A percentile compares a stretch with the other conserved stretches of the same genome.
Evolutionary conservation across 1,284 basidiomycete species (phyloP).

Genomic region (Leccinum pachyderme): DNA sequence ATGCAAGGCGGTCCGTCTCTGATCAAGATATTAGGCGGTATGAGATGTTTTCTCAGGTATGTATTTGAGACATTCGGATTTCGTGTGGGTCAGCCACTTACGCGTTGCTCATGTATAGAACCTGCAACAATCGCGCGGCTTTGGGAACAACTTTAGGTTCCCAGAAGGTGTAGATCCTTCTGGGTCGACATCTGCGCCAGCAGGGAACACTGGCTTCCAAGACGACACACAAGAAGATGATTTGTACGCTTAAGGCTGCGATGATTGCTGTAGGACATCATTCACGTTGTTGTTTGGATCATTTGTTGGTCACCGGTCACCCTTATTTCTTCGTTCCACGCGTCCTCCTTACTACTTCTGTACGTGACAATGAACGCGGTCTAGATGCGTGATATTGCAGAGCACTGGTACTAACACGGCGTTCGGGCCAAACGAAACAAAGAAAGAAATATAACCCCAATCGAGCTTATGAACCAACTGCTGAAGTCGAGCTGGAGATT

Average conservation of each 20-base stretch:
- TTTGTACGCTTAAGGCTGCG: slow-evolving; percentile 64
- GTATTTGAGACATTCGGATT: slow-evolving; percentile 9
- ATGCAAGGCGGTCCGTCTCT: slow-evolving; percentile 87
- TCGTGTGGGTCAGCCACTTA: background rate
- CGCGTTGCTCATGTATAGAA: slow-evolving; percentile 47
- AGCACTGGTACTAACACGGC: too few species aligned
- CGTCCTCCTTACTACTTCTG: slow-evolving; percentile 11
- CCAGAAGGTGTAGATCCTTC: slow-evolving; percentile 68
- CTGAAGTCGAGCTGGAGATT: too few species aligned
- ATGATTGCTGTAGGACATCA: background rate
- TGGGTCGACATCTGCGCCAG: slow-evolving; percentile 46
- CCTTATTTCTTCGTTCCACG: background rate
- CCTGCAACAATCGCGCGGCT: slow-evolving; percentile 83
- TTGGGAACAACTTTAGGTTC: slow-evolving; percentile 95
- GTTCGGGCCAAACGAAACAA: background rate
- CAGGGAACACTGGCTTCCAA: slow-evolving; percentile 76
- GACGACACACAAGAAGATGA: slow-evolving; percentile 86
- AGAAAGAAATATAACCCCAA: background rate
- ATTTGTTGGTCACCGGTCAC: background rate
- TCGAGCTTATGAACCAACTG: too few species aligned
- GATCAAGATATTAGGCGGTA: slow-evolving; percentile 95
- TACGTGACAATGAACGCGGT: slow-evolving; percentile 10
- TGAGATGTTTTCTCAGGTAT: slow-evolving; percentile 84
- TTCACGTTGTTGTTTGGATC: background rate
- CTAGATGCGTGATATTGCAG: slow-evolving; percentile 8